Percentiles rank a stretch among this genome's conserved stretches.
Conservation (phyloP, 805 yeast species). For the Saturnispora dispora region DNA sequence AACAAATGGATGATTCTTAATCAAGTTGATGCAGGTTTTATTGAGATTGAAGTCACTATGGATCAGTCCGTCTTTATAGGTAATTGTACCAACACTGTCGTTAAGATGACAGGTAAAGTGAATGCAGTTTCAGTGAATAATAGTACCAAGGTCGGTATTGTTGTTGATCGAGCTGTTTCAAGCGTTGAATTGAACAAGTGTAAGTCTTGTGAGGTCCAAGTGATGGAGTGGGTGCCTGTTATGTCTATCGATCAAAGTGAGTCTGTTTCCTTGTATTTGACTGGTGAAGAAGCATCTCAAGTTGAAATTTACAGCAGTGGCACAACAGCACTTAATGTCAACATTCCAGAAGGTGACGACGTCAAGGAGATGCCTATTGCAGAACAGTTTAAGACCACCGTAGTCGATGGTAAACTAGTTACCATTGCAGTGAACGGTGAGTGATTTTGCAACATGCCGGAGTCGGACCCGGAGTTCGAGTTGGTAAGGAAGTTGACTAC, state of each 20-base stretch:
- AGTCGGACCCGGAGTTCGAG: constrained; percentile 9
- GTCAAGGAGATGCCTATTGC: constrained; percentile 77
- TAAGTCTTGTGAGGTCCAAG: constrained; percentile 72
- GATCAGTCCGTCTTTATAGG: constrained; percentile 87
- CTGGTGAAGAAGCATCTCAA: constrained; percentile 19
- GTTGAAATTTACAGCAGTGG: constrained; percentile 78
- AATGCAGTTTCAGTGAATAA: constrained; percentile 78
- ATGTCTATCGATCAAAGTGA: constrained; percentile 84
- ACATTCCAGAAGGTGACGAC: constrained; percentile 72
- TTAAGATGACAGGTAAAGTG: constrained; percentile 85
- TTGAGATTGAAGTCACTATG: constrained; percentile 68
- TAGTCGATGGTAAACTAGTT: constrained; percentile 49
- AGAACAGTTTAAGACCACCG: constrained; percentile 78
- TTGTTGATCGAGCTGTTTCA: constrained; percentile 76
- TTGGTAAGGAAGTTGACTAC: not conserved
- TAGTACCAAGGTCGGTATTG: constrained; percentile 62
- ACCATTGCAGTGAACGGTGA: constrained; percentile 65
- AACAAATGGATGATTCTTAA: constrained; percentile 87
- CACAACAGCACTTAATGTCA: constrained; percentile 77
- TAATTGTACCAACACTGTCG: constrained; percentile 60
- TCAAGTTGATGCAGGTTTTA: constrained; percentile 39
- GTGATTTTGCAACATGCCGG: constrained; percentile 1
- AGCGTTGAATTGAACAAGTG: constrained; percentile 85
- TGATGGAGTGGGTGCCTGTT: constrained; percentile 73
- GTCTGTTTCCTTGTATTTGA: constrained; percentile 62